Evolutionary conservation across 1,284 basidiomycete genomes (phyloP).

Genomic region (Ustilago xerochloae): DNA sequence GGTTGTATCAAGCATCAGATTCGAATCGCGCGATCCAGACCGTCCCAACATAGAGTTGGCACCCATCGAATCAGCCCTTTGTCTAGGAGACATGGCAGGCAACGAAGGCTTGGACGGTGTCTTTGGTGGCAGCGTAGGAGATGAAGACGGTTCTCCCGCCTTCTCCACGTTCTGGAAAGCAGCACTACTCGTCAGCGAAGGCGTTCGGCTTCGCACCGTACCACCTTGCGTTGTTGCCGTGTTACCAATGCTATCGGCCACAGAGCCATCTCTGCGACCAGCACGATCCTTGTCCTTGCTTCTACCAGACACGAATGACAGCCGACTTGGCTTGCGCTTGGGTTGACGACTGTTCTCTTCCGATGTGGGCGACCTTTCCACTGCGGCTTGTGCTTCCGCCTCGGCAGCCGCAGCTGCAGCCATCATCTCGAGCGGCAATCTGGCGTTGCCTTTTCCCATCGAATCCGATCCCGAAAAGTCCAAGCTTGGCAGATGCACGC

Average conservation of each 20-base stretch:
- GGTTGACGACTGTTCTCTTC: conserved; percentile 29
- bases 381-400: conserved; percentile 22
- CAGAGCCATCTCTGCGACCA: conserved; percentile 18
- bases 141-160: conserved; percentile 4
- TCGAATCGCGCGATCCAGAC: conserved; percentile 34
- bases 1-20: conserved; percentile 29
- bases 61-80: conserved; percentile 52
- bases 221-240: conserved; percentile 1
- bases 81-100: conserved; percentile 27
- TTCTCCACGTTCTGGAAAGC: conserved; percentile 13
- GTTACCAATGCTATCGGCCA: conserved; percentile 26
- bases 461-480: conserved; percentile 70
- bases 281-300: conserved; percentile 43
- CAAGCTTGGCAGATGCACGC: conserved; percentile 92
- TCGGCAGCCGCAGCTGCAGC: conserved; percentile 23
- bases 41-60: conserved; percentile 25
- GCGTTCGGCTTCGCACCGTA: conserved; percentile 25
- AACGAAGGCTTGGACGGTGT: conserved; percentile 40
- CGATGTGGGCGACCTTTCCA: conserved; percentile 13
- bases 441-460: conserved; percentile 53
- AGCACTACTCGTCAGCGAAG: conserved; percentile 24
- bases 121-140: conserved; percentile 24
- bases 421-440: conserved; percentile 47
- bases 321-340: conserved; percentile 52
- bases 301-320: conserved; percentile 51